These are phyloP conservation scores for Candida coleopterorum DNA, from an alignment of 805 yeast genomes.

Conservation along the genomic window DNA sequence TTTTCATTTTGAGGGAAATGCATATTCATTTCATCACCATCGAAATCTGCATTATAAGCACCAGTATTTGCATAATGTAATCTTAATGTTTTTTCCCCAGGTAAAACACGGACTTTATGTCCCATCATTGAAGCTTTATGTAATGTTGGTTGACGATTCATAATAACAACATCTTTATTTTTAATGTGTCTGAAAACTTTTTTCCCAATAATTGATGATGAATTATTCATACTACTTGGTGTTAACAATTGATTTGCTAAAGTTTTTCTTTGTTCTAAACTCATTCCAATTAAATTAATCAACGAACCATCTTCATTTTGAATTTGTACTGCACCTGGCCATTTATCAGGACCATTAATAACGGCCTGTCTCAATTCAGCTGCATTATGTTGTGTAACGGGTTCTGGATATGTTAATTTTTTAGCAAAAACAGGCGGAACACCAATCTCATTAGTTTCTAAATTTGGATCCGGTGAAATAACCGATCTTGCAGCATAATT, in stretches of 20 bases:
- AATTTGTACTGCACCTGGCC: slow-evolving; percentile 98
- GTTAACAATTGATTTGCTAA: slow-evolving; percentile 91
- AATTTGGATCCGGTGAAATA: slow-evolving; percentile 96
- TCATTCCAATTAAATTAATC: slow-evolving; percentile 81
- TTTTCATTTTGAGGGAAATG: slow-evolving; percentile 98
- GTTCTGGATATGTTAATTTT: slow-evolving; percentile 95
- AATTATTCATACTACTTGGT: slow-evolving; percentile 64
- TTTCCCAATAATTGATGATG: slow-evolving; percentile 73
- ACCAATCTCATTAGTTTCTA: slow-evolving; percentile 97
- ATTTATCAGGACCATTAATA: slow-evolving; percentile 92
- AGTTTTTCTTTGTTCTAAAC: slow-evolving; percentile 89
- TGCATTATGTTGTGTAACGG: slow-evolving; percentile 89
- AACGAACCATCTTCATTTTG: slow-evolving; percentile 93
- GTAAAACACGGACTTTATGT: slow-evolving; percentile 92
- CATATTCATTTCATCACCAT: slow-evolving; percentile 99
- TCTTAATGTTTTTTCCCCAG: slow-evolving; percentile 94
- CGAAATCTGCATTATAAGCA: slow-evolving; percentile 98
- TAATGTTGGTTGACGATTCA: slow-evolving; percentile 99
- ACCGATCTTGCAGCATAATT: slow-evolving; percentile 99
- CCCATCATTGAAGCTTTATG: slow-evolving; percentile 99
- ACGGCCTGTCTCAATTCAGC: slow-evolving; percentile 91
- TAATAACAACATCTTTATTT: slow-evolving; percentile 90
- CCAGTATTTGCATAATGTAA: slow-evolving; percentile 98
- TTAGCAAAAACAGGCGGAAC: slow-evolving; percentile 98
- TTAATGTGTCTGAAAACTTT: slow-evolving; percentile 93